Base-by-base conservation (phyloP, 441 rosid genomes). In the Breynia disticha region DNA sequence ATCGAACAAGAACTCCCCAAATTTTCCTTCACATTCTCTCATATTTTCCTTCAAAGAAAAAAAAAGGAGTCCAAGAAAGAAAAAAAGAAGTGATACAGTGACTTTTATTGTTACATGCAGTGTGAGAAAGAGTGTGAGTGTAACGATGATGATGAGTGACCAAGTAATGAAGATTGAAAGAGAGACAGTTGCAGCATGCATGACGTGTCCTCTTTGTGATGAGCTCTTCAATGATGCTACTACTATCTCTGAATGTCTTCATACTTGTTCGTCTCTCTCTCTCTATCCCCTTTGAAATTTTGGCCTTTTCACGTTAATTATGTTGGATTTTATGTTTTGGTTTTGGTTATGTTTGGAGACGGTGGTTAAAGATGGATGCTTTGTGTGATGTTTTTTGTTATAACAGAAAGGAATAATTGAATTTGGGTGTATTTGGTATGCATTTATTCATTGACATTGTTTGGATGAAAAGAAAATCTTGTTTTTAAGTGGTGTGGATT, bases 191-290 rank as follows among this genome's bases (percentile, higher is more conserved):
- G 72, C 62, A 55, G 60, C 83, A 63, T 83, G 85, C 87, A 77
- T 81, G 80, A 73, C 81, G 50, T 81, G 90, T 59, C 81, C 83
- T 62, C 70, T 83, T 49, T 83, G 87, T 50, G 57, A 75, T 54
- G 73, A 69, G 50, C 80, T 83, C 50, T 67, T 83, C 48, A 65
- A 62, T 50, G 82, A 81, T 47, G 80, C 91, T 54, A 81, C 91
- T 16, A 81, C 87, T 18, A 79, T 83, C 55, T 79, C 85, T 37
- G 71, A 74, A 62, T 83, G 91, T 64, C 91, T 83, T 61, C 91
- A 83, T 67, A 77, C 87, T 51, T 83, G 91, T 83, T 17, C 73
- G 76, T 37, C 11, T 15, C 48, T 61, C 46, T 16, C 11, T 20
- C 18, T 50, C 5, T 17, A 18, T 28, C 43, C 17, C 22, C n/a